Evolutionary conservation across 768 basidiomycete genomes (phyloP), one percentile per base, ranked within the genome.

Genomic region (Tylopilus balloui): DNA sequence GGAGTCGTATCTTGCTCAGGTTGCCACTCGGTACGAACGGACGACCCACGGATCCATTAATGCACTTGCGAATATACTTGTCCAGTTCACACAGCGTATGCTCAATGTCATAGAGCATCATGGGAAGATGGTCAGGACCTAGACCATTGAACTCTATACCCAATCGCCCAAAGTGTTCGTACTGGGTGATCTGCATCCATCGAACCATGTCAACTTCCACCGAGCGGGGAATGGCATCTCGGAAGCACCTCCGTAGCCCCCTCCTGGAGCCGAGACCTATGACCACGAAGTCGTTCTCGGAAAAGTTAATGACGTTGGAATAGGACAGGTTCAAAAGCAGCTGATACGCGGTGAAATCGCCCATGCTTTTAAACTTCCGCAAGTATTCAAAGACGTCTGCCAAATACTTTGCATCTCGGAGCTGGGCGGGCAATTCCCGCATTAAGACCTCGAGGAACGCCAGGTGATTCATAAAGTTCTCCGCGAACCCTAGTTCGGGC

Each of bases 51-150:
- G 62, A 55, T 37, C 59, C 68, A 10, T 55, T 31, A 25, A n/a
- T 29, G 29, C 58, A 67, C 49, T 55, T 61, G 39, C 87, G 83
- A 35, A 80, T 72, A 59, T 89, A 90, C 60, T 89, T 87, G 68
- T 88, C 85, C 38, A 84, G 73, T 62, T 91, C 88, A 67, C 88
- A 91, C 14, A 90, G 67, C 1, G 81, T 73, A 62, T 91, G 88
- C 69, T 91, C 88, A 45, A 90, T 71, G 62, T 91, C 88, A 31
- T 81, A 78, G 42, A 88, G 68, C 55, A 76, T 73, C 73, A 85
- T 79, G 7, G 78, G 77, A 12, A 78, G 69, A 14, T 60, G 56
- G 3, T 73, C 51, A 0, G 75, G 72, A 15, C 82, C 79, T 11
- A 84, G 67, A 15, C 76, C 77, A 0, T 73, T 68, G 53, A 83